Evolutionary conservation across 352 stramenopile genomes (phyloP).

Genomic region (Pythium biforme): DNA sequence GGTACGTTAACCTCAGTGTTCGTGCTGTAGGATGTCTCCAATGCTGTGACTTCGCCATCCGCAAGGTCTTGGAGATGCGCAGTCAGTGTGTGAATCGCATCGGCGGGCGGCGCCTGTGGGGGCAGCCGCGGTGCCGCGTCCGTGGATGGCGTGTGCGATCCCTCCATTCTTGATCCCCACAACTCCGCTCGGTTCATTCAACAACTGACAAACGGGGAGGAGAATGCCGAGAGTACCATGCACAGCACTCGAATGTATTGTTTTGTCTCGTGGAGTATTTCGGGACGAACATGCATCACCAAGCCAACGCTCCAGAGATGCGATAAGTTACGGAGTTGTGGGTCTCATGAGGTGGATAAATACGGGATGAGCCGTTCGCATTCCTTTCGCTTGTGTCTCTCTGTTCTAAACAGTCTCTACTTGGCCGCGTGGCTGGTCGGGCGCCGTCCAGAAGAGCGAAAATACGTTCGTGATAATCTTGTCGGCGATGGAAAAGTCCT

Average conservation of each 20-base stretch:
- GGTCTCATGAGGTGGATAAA: too few relatives aligned
- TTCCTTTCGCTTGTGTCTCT: too few relatives aligned
- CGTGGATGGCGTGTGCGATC: neutral
- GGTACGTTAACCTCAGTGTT: too few relatives aligned
- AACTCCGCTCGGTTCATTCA: too few relatives aligned
- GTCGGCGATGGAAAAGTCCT: conserved; percentile 65
- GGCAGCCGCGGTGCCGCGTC: neutral
- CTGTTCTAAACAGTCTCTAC: conserved; percentile 30
- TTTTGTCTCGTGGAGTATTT: conserved; percentile 13
- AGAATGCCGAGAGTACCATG: conserved; percentile 11
- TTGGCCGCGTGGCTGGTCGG: conserved; percentile 21
- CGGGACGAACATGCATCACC: neutral
- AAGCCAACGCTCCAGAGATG: too few relatives aligned
- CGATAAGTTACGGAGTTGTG: too few relatives aligned
- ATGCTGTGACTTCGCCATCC: neutral
- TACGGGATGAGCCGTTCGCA: conserved; percentile 4
- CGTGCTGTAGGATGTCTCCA: neutral
- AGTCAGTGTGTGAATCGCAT: neutral
- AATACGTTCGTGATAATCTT: conserved; percentile 86
- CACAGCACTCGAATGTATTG: conserved; percentile 7
- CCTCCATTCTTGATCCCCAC: neutral
- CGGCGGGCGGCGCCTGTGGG: neutral
- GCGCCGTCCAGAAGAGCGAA: conserved; percentile 74
- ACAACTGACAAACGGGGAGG: conserved; percentile 2
- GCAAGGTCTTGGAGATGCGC: neutral